Percentiles rank a stretch among this genome's conserved stretches.
phyloP scores from a whole-genome alignment of 1,284 basidiomycete genomes.

The Laetiporus sulphureus region DNA sequence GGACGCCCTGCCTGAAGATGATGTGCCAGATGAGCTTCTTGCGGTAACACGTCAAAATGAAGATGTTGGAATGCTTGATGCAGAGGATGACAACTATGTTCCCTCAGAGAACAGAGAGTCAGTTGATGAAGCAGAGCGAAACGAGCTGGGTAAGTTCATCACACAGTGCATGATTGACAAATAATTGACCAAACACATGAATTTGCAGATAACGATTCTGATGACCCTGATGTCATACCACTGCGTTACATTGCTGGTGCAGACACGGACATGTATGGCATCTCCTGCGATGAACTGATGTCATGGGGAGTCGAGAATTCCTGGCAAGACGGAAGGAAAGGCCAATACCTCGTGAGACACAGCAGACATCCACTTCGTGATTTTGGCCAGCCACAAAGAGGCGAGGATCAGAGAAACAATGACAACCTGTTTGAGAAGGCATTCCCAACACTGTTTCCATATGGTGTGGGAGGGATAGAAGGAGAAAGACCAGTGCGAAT shows the following conservation, averaged over 20 bases:
- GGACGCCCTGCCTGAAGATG: slow-evolving; percentile 23
- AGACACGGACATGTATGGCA: slow-evolving; percentile 10
- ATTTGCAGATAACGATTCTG: not conserved
- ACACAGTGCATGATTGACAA: not conserved
- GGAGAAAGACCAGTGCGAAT: slow-evolving; percentile 14
- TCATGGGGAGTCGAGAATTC: slow-evolving; percentile 10
- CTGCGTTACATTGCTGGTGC: slow-evolving; percentile 8
- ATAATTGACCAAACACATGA: not conserved
- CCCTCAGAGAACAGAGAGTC: too few species aligned
- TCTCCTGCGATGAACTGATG: slow-evolving; percentile 8
- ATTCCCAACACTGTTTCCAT: slow-evolving; percentile 34
- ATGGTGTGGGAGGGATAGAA: slow-evolving; percentile 33
- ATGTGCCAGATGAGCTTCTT: slow-evolving; percentile 25
- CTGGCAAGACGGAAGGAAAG: slow-evolving; percentile 13
- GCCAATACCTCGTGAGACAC: slow-evolving; percentile 12
- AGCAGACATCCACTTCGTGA: slow-evolving; percentile 8
- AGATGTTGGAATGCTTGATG: slow-evolving; percentile 15
- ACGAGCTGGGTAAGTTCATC: not conserved
- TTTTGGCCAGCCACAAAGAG: slow-evolving; percentile 6
- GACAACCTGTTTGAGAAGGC: slow-evolving; percentile 21
- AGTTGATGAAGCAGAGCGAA: not conserved
- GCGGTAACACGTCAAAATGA: slow-evolving; percentile 13
- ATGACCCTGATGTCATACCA: slow-evolving; percentile 12
- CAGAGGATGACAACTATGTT: slow-evolving; percentile 26
- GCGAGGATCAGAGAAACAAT: slow-evolving; percentile 3